Evolutionary conservation across 257 asterid genomes (phyloP).

Genomic region (Gentiana macrophylla): DNA sequence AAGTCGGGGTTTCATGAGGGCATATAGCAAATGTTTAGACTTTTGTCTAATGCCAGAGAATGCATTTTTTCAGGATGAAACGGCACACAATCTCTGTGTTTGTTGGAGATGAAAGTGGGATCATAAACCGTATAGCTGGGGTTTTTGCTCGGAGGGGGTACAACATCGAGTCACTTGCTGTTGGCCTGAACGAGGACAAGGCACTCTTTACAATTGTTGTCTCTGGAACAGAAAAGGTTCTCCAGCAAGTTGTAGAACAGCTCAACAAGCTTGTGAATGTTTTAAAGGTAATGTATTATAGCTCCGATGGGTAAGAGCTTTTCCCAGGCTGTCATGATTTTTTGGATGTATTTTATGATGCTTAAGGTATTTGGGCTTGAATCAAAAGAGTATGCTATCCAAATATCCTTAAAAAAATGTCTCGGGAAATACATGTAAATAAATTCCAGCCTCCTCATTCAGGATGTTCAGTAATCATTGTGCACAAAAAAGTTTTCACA

Average conservation of each 20-base stretch:
- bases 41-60: slow-evolving; percentile 1
- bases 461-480: too few species aligned
- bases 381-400: too few species aligned
- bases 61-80: slow-evolving; percentile 36
- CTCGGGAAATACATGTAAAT: too few species aligned
- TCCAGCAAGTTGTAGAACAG: slow-evolving; percentile 76
- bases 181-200: slow-evolving; percentile 77
- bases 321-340: too few species aligned
- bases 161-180: slow-evolving; percentile 87
- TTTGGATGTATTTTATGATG: too few species aligned
- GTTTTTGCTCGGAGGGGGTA: slow-evolving; percentile 87
- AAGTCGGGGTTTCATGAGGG: background rate
- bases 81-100: slow-evolving; percentile 73
- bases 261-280: slow-evolving; percentile 79
- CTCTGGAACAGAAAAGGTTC: slow-evolving; percentile 57
- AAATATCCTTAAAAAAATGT: too few species aligned
- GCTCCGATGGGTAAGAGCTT: background rate
- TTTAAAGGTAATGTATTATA: slow-evolving; percentile 36
- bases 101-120: slow-evolving; percentile 92
- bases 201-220: slow-evolving; percentile 85
- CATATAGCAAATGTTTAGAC: background rate
- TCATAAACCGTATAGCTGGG: slow-evolving; percentile 81
- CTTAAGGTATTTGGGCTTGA: too few species aligned
- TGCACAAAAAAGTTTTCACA: too few species aligned
- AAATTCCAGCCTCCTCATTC: too few species aligned